phyloP scores from a whole-genome alignment of 2,329 filamentous ascomycete species.

The Atkinsonella texensis region DNA sequence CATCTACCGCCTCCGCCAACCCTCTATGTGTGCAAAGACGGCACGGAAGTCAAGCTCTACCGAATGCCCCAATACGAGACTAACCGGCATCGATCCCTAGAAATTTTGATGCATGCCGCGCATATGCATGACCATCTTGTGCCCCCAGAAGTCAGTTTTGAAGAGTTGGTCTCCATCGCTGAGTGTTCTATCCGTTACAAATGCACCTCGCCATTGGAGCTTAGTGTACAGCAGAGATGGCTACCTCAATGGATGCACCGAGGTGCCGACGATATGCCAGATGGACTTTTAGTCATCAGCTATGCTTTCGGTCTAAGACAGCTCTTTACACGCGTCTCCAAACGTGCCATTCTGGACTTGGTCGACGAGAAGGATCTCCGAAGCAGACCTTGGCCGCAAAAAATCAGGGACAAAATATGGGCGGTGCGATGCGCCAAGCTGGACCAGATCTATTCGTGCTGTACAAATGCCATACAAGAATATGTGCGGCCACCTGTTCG shows the following conservation, averaged over 20 bases:
- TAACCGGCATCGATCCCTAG: constrained; percentile 28
- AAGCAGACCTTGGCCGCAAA: constrained; percentile 33
- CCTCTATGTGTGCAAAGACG: constrained; percentile 28
- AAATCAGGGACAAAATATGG: constrained; percentile 36
- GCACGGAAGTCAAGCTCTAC: constrained; percentile 32
- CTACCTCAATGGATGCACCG: constrained; percentile 38
- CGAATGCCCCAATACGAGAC: constrained; percentile 40
- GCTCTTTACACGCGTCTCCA: constrained; percentile 37
- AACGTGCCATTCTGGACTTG: constrained; percentile 34
- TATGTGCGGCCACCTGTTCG: constrained; percentile 25
- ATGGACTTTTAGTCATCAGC: constrained; percentile 38
- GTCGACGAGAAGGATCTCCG: constrained; percentile 30
- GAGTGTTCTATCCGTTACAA: constrained; percentile 37
- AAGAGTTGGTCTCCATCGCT: constrained; percentile 39
- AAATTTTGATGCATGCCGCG: constrained; percentile 37
- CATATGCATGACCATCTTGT: constrained; percentile 36
- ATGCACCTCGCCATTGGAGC: constrained; percentile 38
- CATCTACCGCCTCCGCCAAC: constrained; percentile 24
- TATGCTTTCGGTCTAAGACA: constrained; percentile 38
- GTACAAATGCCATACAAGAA: constrained; percentile 30
- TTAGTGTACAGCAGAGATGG: constrained; percentile 39
- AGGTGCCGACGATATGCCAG: constrained; percentile 34
- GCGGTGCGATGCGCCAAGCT: constrained; percentile 36
- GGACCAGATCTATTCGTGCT: constrained; percentile 36
- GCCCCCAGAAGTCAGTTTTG: constrained; percentile 33